Conservation (phyloP, 2,329 filamentous ascomycete genomes). For the Aureobasidium leucospermi region DNA sequence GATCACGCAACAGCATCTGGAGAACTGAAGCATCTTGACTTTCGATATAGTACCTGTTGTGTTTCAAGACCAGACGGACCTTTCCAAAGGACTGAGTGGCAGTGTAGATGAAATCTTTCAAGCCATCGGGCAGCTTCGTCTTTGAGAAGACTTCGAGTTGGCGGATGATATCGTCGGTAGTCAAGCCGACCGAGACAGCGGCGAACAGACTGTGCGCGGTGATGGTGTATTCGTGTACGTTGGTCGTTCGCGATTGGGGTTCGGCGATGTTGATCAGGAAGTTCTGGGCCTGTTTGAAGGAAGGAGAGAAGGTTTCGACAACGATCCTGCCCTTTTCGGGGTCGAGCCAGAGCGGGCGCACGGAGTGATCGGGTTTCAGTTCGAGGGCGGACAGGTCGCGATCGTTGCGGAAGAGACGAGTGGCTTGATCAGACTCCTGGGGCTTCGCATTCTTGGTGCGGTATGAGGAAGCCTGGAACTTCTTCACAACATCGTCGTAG, state of each 20-base stretch:
- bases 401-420: conserved; percentile 46
- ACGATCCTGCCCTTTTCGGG: conserved; percentile 80
- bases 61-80: conserved; percentile 88
- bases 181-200: conserved; percentile 87
- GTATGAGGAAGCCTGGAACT: conserved; percentile 47
- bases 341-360: conserved; percentile 91
- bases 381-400: conserved; percentile 76
- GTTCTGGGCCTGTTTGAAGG: conserved; percentile 81
- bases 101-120: conserved; percentile 70
- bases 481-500: conserved; percentile 43
- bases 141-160: conserved; percentile 85
- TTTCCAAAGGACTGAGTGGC: conserved; percentile 91
- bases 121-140: conserved; percentile 72
- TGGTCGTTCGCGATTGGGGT: conserved; percentile 79
- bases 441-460: conserved; percentile 38
- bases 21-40: conserved; percentile 81
- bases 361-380: conserved; percentile 81
- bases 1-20: conserved; percentile 77
- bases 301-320: conserved; percentile 85
- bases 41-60: conserved; percentile 91
- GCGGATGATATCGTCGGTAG: conserved; percentile 81
- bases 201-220: conserved; percentile 92
- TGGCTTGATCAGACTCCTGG: conserved; percentile 46
- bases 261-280: conserved; percentile 95
- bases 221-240: conserved; percentile 88